Conservation (phyloP, 371 early-diverging fungal species). For the Mortierella sp. region DNA sequence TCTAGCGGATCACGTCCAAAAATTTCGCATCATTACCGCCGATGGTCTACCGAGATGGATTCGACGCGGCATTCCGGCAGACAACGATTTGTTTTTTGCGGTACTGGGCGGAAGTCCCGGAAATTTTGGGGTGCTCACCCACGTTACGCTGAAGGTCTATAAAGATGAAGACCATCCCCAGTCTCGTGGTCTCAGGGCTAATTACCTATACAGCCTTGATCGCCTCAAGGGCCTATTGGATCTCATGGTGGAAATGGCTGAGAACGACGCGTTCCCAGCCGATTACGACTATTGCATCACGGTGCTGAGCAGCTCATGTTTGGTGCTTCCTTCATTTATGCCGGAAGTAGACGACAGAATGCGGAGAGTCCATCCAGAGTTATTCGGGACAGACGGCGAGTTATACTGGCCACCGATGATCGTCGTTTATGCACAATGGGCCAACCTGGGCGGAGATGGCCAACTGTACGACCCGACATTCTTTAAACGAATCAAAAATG, state of each 20-base stretch:
- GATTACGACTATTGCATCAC: constrained; percentile 41
- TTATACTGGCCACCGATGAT: constrained; percentile 4
- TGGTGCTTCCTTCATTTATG: too few species aligned
- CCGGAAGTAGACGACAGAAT: too few species aligned
- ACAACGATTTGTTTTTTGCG: constrained; percentile 42
- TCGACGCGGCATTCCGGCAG: constrained; percentile 2
- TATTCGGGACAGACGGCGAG: too few species aligned
- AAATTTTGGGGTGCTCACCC: constrained; percentile 52
- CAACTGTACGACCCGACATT: constrained; percentile 15
- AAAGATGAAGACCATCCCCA: constrained; percentile 36
- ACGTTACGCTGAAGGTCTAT: constrained; percentile 29
- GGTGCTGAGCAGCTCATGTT: neutral
- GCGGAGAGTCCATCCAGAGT: constrained; percentile 1
- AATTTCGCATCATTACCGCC: constrained; percentile 47
- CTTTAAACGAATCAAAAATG: constrained; percentile 14
- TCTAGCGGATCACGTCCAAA: constrained; percentile 44
- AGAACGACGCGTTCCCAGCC: constrained; percentile 1
- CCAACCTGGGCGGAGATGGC: constrained; percentile 27
- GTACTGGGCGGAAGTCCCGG: constrained; percentile 53
- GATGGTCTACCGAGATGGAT: constrained; percentile 19
- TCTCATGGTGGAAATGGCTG: constrained; percentile 18
- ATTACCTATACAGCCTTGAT: constrained; percentile 8
- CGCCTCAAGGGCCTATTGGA: constrained; percentile 39
- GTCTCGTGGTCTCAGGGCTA: constrained; percentile 29
- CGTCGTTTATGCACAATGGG: constrained; percentile 48